phyloP scores from a whole-genome alignment of 495 filamentous ascomycete genomes.

The Parathielavia appendiculata region DNA sequence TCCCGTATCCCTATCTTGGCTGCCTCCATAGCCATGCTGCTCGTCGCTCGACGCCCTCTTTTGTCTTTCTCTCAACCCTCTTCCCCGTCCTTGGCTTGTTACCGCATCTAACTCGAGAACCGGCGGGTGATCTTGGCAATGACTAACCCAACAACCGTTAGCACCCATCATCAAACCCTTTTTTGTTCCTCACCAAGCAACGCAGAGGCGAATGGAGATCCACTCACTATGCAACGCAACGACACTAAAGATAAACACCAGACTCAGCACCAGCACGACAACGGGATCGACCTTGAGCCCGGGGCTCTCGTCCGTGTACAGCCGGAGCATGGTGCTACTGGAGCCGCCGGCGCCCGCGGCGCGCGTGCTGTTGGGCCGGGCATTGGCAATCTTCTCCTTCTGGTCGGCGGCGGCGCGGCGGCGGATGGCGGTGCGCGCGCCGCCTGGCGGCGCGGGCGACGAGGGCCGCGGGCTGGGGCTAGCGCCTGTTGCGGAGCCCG shows the following conservation, averaged over 20 bases:
- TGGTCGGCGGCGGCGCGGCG: slow-evolving; percentile 91
- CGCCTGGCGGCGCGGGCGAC: slow-evolving; percentile 87
- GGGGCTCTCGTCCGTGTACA: slow-evolving; percentile 98
- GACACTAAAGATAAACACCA: slow-evolving; percentile 98
- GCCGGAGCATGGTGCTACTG: slow-evolving; percentile 96
- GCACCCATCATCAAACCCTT: neutral
- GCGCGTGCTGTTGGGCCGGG: slow-evolving; percentile 80
- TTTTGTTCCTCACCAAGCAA: slow-evolving; percentile 16
- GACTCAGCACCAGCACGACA: slow-evolving; percentile 85
- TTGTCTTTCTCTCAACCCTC: neutral
- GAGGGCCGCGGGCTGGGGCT: slow-evolving; percentile 57
- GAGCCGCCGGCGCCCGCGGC: slow-evolving; percentile 93
- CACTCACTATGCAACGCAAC: slow-evolving; percentile 91
- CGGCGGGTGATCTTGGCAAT: slow-evolving; percentile 93
- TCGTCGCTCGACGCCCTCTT: too few species aligned
- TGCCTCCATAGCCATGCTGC: too few species aligned
- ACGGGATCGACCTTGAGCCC: slow-evolving; percentile 96
- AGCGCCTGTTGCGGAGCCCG: slow-evolving; percentile 41
- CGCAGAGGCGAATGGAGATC: slow-evolving; percentile 14
- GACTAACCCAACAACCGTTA: slow-evolving; percentile 49
- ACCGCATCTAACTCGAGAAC: slow-evolving; percentile 63
- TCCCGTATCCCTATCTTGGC: too few species aligned
- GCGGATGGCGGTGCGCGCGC: slow-evolving; percentile 89
- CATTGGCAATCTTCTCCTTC: slow-evolving; percentile 91
- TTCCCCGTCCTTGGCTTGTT: neutral